Conservation (phyloP, 495 filamentous ascomycete genomes). For the Thozetella sp. region DNA sequence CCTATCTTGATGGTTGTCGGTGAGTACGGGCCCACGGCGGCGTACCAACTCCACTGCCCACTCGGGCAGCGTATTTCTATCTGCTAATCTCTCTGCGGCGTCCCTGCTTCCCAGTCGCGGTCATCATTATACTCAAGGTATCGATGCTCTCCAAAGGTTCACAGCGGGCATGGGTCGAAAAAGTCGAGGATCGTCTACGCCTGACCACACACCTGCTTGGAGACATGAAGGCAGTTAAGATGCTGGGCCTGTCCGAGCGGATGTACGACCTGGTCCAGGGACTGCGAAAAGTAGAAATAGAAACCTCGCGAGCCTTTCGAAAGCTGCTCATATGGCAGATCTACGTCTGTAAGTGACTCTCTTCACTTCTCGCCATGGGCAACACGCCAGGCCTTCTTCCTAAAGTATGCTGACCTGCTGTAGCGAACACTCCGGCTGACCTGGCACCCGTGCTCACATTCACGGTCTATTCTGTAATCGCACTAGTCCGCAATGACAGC, state of each 20-base stretch:
- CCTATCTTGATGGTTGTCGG: slow-evolving; percentile 49
- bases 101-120: neutral
- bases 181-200: slow-evolving; percentile 30
- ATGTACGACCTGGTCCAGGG: slow-evolving; percentile 38
- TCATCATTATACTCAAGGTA: slow-evolving; percentile 11
- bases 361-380: too few species aligned
- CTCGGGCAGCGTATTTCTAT: too few species aligned
- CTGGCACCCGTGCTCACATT: slow-evolving; percentile 28
- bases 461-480: slow-evolving; percentile 22
- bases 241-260: slow-evolving; percentile 31
- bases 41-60: too few species aligned
- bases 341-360: slow-evolving; percentile 12
- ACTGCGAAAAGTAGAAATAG: slow-evolving; percentile 52
- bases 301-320: slow-evolving; percentile 55
- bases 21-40: too few species aligned
- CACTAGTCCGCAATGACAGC: slow-evolving; percentile 13
- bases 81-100: neutral
- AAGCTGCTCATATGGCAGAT: slow-evolving; percentile 35
- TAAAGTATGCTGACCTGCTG: neutral
- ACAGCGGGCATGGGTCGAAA: slow-evolving; percentile 36
- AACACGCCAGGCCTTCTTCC: neutral
- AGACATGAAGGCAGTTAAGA: slow-evolving; percentile 45
- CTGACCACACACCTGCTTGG: slow-evolving; percentile 35
- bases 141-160: slow-evolving; percentile 33
- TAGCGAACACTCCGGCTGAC: slow-evolving; percentile 44